A percentile compares a stretch with the other conserved stretches of the same genome.
Conservation (phyloP, 2,329 filamentous ascomycete genomes). For the Exophiala sp. region DNA sequence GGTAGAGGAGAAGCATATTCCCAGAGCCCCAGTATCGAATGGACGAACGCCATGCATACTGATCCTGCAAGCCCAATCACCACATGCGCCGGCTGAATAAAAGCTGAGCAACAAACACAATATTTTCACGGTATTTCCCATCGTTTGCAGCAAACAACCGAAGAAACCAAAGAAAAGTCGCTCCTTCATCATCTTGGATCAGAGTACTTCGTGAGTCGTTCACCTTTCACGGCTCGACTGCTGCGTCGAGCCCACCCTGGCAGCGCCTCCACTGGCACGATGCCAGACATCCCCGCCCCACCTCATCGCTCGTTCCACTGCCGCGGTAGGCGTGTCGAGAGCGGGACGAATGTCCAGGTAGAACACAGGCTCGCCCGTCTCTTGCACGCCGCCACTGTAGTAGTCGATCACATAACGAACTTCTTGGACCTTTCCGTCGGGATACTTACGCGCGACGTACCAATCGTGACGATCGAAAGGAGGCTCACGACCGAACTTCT, state of each 20-base stretch:
- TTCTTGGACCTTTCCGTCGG: slow-evolving; percentile 66
- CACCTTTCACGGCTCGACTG: not conserved
- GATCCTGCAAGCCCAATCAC: too few species aligned
- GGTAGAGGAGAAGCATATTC: too few species aligned
- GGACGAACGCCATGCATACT: too few species aligned
- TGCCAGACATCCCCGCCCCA: slow-evolving; percentile 97
- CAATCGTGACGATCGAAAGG: slow-evolving; percentile 98
- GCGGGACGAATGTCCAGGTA: slow-evolving; percentile 92
- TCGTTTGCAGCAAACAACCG: not conserved
- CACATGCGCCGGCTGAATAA: too few species aligned
- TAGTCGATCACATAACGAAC: slow-evolving; percentile 96
- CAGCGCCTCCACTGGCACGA: slow-evolving; percentile 72
- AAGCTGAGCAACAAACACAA: too few species aligned
- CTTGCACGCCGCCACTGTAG: slow-evolving; percentile 78
- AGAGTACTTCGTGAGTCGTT: not conserved
- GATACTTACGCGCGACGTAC: slow-evolving; percentile 73
- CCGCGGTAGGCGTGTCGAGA: slow-evolving; percentile 72
- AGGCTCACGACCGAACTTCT: slow-evolving; percentile 73
- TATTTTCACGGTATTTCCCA: not conserved
- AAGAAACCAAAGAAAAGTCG: not conserved
- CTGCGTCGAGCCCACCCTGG: slow-evolving; percentile 39
- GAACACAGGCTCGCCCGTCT: slow-evolving; percentile 88
- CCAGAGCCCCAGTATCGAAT: too few species aligned
- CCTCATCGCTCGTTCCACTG: slow-evolving; percentile 75
- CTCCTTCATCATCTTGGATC: not conserved